phyloP scores from a whole-genome alignment of 2,329 filamentous ascomycete genomes.

The Monosporascus sp. region DNA sequence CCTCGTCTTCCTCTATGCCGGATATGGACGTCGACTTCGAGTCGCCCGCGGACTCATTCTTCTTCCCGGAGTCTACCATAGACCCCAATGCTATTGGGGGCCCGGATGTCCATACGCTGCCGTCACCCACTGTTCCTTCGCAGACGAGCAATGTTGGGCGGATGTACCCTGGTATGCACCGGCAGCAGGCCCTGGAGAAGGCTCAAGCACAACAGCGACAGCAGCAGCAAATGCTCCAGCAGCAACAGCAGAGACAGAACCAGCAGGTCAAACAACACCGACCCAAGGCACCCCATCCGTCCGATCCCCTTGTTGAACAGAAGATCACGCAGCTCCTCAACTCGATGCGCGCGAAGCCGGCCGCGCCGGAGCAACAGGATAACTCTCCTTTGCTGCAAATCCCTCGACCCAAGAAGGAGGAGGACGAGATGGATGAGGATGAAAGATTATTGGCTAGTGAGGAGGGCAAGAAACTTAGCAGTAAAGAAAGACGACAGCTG shows the following conservation, averaged over 20 bases:
- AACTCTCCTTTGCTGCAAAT: conserved; percentile 56
- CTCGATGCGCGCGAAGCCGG: conserved; percentile 77
- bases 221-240: conserved; percentile 56
- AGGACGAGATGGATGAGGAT: conserved; percentile 82
- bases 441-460: conserved; percentile 76
- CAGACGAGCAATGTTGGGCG: conserved; percentile 59
- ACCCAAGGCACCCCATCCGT: conserved; percentile 44
- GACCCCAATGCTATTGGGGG: conserved; percentile 68
- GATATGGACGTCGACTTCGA: conserved; percentile 68
- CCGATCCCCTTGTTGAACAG: conserved; percentile 76
- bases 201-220: conserved; percentile 65
- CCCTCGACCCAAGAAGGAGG: conserved; percentile 78
- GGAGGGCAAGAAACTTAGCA: conserved; percentile 94
- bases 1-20: conserved; percentile 46
- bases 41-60: conserved; percentile 54
- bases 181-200: conserved; percentile 74
- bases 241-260: conserved; percentile 42
- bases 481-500: conserved; percentile 91
- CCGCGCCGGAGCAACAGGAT: conserved; percentile 46
- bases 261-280: conserved; percentile 32
- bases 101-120: conserved; percentile 50
- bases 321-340: conserved; percentile 90
- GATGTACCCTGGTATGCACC: conserved; percentile 90
- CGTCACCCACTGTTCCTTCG: conserved; percentile 39
- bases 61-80: conserved; percentile 55